Conservation (phyloP, 192 early-diverging fungal species). For the Coemansia sp. region DNA sequence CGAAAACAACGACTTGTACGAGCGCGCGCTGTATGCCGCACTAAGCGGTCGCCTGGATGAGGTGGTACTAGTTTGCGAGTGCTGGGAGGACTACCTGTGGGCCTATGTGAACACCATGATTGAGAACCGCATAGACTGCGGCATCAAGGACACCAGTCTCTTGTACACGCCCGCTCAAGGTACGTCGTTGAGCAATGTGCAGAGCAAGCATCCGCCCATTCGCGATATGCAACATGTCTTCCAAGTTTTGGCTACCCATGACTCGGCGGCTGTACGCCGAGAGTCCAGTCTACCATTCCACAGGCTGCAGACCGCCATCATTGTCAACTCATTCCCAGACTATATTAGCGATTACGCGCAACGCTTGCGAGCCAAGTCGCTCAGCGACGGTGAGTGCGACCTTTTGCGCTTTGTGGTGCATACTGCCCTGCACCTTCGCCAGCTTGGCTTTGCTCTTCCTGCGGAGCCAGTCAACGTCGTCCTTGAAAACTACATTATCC, state of each 20-base stretch:
- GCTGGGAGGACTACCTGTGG: conserved; percentile 90
- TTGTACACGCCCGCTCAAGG: conserved; percentile 30
- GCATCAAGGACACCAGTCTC: conserved; percentile 7
- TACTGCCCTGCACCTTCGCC: conserved; percentile 59
- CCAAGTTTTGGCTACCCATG: conserved; percentile 15
- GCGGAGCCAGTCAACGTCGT: conserved; percentile 47
- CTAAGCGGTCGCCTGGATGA: conserved; percentile 68
- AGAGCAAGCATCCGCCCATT: conserved; percentile 23
- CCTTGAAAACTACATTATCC: conserved; percentile 54
- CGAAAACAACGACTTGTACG: conserved; percentile 55
- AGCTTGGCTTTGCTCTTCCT: conserved; percentile 49
- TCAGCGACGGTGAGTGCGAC: conserved; percentile 13
- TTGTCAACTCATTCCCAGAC: conserved; percentile 10
- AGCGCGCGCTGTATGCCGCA: conserved; percentile 75
- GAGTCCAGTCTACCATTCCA: conserved; percentile 31
- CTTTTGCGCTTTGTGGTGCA: conserved; percentile 70
- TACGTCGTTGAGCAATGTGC: conserved; percentile 24
- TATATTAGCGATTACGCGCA: conserved; percentile 20
- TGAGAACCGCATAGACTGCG: conserved; percentile 57
- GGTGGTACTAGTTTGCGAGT: conserved; percentile 68
- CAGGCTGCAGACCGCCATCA: conserved; percentile 26
- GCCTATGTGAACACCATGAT: conserved; percentile 69
- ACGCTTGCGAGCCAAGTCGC: background rate
- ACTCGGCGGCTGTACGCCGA: conserved; percentile 12
- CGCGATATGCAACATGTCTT: conserved; percentile 23